A percentile compares a stretch with the other conserved stretches of the same genome.
These are phyloP conservation scores for Trichoderma aggressivum DNA, from an alignment of 2,329 filamentous ascomycete genomes.

Conservation along the genomic window DNA sequence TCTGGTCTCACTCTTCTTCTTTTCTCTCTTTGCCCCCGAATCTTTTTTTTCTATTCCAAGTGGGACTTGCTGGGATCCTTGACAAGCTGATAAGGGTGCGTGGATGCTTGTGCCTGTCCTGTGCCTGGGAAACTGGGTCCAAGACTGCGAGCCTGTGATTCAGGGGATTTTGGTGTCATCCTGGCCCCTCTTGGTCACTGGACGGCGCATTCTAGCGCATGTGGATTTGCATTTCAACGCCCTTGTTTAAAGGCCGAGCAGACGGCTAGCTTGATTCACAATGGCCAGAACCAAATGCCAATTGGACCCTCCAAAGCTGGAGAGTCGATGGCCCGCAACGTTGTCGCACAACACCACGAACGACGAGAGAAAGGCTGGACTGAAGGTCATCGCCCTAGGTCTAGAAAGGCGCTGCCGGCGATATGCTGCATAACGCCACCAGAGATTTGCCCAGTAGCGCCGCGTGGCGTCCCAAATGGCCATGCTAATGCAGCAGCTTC, in stretches of 20 bases:
- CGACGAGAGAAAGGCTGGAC: not conserved
- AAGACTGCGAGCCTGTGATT: not conserved
- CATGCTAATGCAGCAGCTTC: conserved; percentile 5
- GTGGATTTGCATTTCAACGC: not conserved
- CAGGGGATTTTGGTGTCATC: conserved; percentile 11
- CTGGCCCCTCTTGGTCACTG: not conserved
- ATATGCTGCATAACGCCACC: not conserved
- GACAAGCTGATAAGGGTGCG: not conserved
- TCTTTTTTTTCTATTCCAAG: not conserved
- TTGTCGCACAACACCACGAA: not conserved
- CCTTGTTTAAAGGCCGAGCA: not conserved
- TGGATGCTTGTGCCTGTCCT: not conserved
- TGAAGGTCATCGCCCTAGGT: not conserved
- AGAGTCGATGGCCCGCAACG: not conserved
- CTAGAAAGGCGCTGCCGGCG: not conserved
- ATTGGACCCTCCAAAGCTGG: not conserved
- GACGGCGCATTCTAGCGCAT: conserved; percentile 6
- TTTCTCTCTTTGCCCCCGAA: not conserved
- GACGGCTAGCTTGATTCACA: not conserved
- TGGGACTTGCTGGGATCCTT: conserved; percentile 2
- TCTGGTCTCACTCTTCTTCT: not conserved
- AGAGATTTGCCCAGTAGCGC: conserved; percentile 1
- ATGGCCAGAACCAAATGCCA: not conserved
- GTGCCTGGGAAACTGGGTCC: not conserved
- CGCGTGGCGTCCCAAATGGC: not conserved